phyloP scores from a whole-genome alignment of 2,329 filamentous ascomycete genomes.

The Juglanconis sp. region DNA sequence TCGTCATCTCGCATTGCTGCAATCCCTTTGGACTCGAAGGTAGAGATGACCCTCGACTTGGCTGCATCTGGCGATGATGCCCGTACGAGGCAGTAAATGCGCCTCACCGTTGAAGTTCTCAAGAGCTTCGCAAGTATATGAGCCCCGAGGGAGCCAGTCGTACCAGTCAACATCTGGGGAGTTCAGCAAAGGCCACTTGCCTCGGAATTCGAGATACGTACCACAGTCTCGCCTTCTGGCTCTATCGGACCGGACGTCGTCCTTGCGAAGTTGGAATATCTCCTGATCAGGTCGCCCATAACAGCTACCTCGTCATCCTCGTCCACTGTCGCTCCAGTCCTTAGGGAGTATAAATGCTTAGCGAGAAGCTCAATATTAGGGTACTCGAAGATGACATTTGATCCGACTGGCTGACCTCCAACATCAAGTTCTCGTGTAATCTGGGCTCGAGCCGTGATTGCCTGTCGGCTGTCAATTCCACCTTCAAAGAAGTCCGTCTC shows the following conservation, averaged over 20 bases:
- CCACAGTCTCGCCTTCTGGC: neutral
- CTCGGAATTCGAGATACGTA: no score
- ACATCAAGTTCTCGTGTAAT: no score
- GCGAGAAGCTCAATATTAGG: constrained; percentile 36
- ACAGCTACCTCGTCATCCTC: constrained; percentile 26
- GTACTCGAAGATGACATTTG: constrained; percentile 58
- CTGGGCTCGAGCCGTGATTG: no score
- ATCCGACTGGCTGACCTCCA: constrained; percentile 34
- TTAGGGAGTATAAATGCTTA: no score
- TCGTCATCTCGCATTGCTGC: constrained; percentile 29
- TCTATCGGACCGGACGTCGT: neutral
- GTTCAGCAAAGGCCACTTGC: no score
- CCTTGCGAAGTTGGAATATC: constrained; percentile 32
- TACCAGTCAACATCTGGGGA: constrained; percentile 52
- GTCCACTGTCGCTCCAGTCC: constrained; percentile 22
- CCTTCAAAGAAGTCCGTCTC: no score
- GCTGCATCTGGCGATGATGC: constrained; percentile 29
- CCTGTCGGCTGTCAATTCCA: no score
- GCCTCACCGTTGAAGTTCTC: constrained; percentile 50
- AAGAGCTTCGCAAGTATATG: constrained; percentile 60
- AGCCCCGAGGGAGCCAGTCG: constrained; percentile 62
- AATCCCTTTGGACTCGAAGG: constrained; percentile 6
- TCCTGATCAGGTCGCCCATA: constrained; percentile 39
- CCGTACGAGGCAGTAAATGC: constrained; percentile 52
- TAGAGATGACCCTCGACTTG: constrained; percentile 13